These are phyloP conservation scores for Macrophomina phaseolina DNA, from an alignment of 2,329 filamentous ascomycete species.

Conservation along the genomic window DNA sequence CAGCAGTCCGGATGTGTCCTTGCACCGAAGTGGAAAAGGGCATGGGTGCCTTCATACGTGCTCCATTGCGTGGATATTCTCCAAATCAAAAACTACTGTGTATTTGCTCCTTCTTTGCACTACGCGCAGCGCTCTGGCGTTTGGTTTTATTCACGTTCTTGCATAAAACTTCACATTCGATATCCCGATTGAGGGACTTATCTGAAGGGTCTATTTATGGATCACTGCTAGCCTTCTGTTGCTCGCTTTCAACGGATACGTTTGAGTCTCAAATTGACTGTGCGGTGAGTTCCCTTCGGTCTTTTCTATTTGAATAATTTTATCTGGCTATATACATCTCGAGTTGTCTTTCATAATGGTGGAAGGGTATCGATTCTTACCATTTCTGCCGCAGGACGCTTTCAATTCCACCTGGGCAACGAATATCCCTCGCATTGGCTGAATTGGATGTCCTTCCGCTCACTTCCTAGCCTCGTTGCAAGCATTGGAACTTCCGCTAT, in stretches of 20 bases:
- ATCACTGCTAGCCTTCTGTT: background rate
- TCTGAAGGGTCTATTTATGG: background rate
- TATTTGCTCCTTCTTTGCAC: background rate
- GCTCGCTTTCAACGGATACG: background rate
- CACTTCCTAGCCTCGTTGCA: no score
- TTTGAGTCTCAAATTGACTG: background rate
- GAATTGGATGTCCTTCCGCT: background rate
- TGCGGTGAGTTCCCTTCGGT: no score
- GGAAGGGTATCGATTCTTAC: background rate
- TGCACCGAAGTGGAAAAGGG: no score
- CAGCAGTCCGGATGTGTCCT: fast-evolving
- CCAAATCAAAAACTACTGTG: no score
- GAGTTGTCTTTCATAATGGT: background rate
- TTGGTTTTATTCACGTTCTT: background rate
- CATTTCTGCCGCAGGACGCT: background rate
- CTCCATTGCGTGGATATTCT: background rate
- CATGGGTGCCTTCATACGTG: background rate
- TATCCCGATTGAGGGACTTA: background rate
- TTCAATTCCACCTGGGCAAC: background rate
- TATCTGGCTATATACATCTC: no score
- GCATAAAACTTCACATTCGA: background rate
- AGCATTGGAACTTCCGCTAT: no score
- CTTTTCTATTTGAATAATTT: no score
- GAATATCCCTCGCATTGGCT: background rate
- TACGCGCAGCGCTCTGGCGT: background rate